Evolutionary conservation across 441 rosid genomes (phyloP).

Genomic region (Geranium incanum): DNA sequence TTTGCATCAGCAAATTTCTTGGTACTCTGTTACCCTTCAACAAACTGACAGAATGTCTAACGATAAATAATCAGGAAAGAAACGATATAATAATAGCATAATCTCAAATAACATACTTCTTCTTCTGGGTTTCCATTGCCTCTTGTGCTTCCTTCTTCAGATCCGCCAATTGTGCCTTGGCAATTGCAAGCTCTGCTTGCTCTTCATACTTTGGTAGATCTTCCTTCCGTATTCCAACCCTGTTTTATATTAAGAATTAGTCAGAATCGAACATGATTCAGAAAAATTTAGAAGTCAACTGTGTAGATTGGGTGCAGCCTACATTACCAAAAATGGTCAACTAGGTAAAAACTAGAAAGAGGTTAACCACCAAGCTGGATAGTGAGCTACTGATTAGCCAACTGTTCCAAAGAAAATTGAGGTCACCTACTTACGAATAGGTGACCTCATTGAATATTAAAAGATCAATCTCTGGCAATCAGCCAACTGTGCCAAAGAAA

Average conservation of each 20-base stretch:
- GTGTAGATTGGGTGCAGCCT: no score
- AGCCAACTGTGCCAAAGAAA: no score
- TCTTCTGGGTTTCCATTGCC: constrained; percentile 85
- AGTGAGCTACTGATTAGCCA: no score
- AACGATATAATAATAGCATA: not conserved
- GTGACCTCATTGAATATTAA: no score
- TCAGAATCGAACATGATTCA: not conserved
- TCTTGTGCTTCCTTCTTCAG: constrained; percentile 81
- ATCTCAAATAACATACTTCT: constrained; percentile 40
- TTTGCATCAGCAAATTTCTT: no score
- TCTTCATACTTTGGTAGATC: constrained; percentile 92
- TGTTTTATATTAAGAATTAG: constrained; percentile 22
- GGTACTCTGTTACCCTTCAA: no score
- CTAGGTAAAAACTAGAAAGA: no score
- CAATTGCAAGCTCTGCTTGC: constrained; percentile 62
- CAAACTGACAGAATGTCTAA: not conserved
- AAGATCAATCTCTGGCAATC: no score
- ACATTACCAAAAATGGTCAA: no score
- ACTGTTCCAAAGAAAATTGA: no score
- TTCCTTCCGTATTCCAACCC: constrained; percentile 79
- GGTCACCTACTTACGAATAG: no score
- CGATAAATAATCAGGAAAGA: not conserved
- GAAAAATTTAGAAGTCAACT: not conserved
- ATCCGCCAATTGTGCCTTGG: constrained; percentile 84
- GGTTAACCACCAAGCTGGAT: no score